Conservation (phyloP, 116 monocot species). For the Papilionanthe hybrid region DNA sequence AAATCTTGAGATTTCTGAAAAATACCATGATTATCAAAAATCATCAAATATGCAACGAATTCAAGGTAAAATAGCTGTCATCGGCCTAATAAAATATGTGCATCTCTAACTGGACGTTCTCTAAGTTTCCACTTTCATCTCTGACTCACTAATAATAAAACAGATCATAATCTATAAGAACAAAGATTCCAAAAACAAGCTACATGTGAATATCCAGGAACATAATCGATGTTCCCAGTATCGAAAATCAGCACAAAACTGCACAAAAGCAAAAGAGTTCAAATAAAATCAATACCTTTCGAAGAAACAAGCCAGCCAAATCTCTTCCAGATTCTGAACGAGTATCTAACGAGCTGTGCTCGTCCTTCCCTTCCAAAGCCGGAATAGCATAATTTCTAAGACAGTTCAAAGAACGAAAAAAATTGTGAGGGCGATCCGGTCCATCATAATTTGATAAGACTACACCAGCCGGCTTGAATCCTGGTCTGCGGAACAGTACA, state of each 20-base stretch:
- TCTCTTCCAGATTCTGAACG: neutral
- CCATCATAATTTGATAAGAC: conserved; percentile 11
- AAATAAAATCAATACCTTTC: conserved; percentile 1
- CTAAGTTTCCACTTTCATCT: too few species aligned
- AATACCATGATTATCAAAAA: too few species aligned
- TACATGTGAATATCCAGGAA: neutral
- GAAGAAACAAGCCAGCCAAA: conserved; percentile 1
- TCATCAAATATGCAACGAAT: too few species aligned
- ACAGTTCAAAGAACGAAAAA: neutral
- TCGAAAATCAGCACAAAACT: neutral
- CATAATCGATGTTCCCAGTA: neutral
- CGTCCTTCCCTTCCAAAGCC: neutral
- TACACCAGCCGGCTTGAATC: conserved; percentile 3
- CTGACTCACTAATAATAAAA: too few species aligned
- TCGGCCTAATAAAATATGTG: too few species aligned
- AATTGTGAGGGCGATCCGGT: neutral
- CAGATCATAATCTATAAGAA: neutral
- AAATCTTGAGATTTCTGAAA: too few species aligned
- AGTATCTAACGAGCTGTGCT: neutral
- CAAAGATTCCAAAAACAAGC: neutral
- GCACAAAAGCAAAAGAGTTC: neutral
- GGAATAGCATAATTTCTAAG: neutral
- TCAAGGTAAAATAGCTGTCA: too few species aligned
- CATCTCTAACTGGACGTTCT: too few species aligned
- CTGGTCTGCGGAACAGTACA: neutral